Percentiles rank a stretch among this genome's conserved stretches.
Evolutionary conservation across 306 rosid genomes (phyloP).

Genomic region (Pachyrhizus erosus): DNA sequence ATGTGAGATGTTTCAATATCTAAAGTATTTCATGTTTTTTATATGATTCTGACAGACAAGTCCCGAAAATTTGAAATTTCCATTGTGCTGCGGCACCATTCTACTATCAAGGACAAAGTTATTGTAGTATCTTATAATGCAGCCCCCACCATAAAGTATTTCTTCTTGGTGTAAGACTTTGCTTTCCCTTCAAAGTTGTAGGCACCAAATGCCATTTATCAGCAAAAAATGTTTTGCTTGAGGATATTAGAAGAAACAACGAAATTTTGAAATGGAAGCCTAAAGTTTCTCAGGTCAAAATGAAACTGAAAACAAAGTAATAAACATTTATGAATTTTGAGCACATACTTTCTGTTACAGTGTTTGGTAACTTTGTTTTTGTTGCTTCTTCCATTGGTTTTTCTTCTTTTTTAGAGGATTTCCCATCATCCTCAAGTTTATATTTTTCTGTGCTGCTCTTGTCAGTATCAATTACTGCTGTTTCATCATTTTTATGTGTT

Average conservation of each 20-base stretch:
- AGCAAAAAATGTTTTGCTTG: background rate
- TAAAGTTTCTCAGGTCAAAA: background rate
- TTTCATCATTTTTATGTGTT: background rate
- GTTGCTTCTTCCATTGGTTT: background rate
- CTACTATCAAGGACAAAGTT: background rate
- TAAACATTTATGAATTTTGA: background rate
- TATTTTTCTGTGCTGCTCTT: background rate
- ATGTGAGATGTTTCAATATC: background rate
- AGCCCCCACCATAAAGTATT: background rate
- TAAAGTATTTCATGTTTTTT: background rate
- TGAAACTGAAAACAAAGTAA: background rate
- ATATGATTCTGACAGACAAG: background rate
- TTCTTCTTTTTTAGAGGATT: background rate
- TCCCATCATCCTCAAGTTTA: background rate
- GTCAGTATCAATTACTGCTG: background rate
- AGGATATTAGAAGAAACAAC: background rate
- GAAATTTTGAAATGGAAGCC: background rate
- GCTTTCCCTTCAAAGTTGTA: background rate
- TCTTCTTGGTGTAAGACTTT: background rate
- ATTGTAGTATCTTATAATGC: background rate
- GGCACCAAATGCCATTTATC: background rate
- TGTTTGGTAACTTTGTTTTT: background rate
- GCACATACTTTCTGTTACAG: background rate
- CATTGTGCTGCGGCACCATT: background rate
- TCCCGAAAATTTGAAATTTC: background rate